Conservation (phyloP, 2,329 filamentous ascomycete genomes). For the Penicillium sp. region DNA sequence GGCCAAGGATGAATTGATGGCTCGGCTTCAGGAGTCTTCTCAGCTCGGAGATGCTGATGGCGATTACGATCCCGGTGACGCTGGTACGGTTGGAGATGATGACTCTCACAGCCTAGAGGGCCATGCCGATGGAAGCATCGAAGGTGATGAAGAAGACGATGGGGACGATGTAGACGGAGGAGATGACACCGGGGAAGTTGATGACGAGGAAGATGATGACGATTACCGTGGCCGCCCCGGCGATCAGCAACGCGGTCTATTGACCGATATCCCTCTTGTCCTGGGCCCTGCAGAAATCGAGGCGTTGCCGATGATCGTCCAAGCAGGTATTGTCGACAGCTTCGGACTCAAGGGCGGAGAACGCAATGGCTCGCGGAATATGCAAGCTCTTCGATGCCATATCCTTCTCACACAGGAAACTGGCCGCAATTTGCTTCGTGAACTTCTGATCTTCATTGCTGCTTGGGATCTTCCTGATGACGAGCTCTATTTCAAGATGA, state of each 20-base stretch:
- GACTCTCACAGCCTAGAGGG: slow-evolving; percentile 48
- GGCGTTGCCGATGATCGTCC: slow-evolving; percentile 94
- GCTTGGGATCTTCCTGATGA: slow-evolving; percentile 96
- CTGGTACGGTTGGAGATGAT: slow-evolving; percentile 48
- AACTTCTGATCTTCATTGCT: slow-evolving; percentile 93
- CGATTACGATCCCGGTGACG: slow-evolving; percentile 46
- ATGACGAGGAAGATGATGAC: slow-evolving; percentile 58
- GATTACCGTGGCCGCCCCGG: slow-evolving; percentile 56
- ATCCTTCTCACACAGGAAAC: slow-evolving; percentile 88
- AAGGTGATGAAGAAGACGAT: slow-evolving; percentile 59
- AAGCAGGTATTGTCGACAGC: slow-evolving; percentile 88
- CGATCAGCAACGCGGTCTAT: slow-evolving; percentile 69
- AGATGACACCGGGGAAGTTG: slow-evolving; percentile 56
- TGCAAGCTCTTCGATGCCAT: slow-evolving; percentile 88
- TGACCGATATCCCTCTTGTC: slow-evolving; percentile 94
- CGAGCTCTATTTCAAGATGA: slow-evolving; percentile 94
- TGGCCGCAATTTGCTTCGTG: slow-evolving; percentile 83
- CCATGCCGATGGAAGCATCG: slow-evolving; percentile 49
- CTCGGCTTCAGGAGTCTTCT: slow-evolving; percentile 51
- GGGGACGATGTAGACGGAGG: slow-evolving; percentile 57
- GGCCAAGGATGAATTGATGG: slow-evolving; percentile 57
- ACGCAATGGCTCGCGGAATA: slow-evolving; percentile 67
- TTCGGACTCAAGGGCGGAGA: slow-evolving; percentile 70
- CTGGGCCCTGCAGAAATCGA: slow-evolving; percentile 94
- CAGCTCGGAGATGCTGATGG: slow-evolving; percentile 46